Percentiles rank a stretch among this genome's conserved stretches.
These are phyloP conservation scores for Aspergillus diversus DNA, from an alignment of 495 filamentous ascomycete species.

Conservation along the genomic window DNA sequence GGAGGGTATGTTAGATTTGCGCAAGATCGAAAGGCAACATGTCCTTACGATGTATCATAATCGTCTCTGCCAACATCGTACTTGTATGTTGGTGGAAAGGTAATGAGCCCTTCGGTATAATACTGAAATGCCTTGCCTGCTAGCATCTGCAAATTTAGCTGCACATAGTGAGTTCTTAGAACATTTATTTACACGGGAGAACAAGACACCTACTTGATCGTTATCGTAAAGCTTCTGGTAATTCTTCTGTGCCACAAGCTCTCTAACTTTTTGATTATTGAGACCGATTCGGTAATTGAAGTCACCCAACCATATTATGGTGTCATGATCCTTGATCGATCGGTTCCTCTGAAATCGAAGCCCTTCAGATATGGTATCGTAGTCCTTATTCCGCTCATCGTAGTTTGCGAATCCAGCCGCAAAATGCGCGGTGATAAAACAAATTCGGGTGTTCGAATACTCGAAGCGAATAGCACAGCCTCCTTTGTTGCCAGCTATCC, in stretches of 20 bases:
- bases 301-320: constrained; percentile 96
- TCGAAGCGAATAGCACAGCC: constrained; percentile 97
- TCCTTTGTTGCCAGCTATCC: constrained; percentile 97
- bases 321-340: constrained; percentile 88
- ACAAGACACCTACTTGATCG: constrained; percentile 68
- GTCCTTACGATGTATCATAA: constrained; percentile 86
- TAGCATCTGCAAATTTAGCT: constrained; percentile 97
- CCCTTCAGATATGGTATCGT: constrained; percentile 83
- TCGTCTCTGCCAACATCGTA: constrained; percentile 84
- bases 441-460: constrained; percentile 88
- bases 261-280: constrained; percentile 74
- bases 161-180: constrained; percentile 12
- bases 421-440: constrained; percentile 96
- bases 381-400: constrained; percentile 93
- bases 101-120: constrained; percentile 84
- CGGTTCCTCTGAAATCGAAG: constrained; percentile 89
- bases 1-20: constrained; percentile 6
- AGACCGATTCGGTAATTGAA: constrained; percentile 98
- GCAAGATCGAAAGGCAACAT: background rate
- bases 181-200: background rate
- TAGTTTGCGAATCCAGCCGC: constrained; percentile 97
- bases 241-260: constrained; percentile 69
- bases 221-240: constrained; percentile 84
- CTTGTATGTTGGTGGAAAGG: constrained; percentile 92
- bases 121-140: constrained; percentile 85